Percentiles rank a stretch among this genome's conserved stretches.
phyloP scores from a whole-genome alignment of 23 red algal genomes.

The Agarophyton chilense region DNA sequence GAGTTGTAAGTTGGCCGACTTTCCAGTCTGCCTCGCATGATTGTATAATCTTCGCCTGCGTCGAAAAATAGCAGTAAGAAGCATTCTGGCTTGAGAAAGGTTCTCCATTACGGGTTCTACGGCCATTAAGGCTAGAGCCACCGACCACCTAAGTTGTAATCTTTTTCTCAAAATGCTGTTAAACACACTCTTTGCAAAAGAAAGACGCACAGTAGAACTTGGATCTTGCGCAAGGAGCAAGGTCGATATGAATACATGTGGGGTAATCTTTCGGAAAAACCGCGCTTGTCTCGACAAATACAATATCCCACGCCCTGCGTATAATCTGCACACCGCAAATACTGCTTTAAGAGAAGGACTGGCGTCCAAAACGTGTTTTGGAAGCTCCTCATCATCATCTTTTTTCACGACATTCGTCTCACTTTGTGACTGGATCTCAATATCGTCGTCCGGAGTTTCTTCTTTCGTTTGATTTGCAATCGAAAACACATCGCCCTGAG shows the following conservation, averaged over 20 bases:
- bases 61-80: constrained; percentile 24
- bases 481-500: constrained; percentile 50
- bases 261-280: constrained; percentile 32
- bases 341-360: constrained; percentile 7
- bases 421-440: not conserved
- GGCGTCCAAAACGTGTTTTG: no score
- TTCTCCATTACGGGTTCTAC: constrained; percentile 56
- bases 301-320: constrained; percentile 39
- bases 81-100: not conserved
- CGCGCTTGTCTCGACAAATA: constrained; percentile 40
- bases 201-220: constrained; percentile 42
- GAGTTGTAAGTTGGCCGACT: not conserved
- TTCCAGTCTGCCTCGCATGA: constrained; percentile 11
- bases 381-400: not conserved
- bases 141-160: constrained; percentile 46
- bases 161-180: constrained; percentile 41
- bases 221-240: constrained; percentile 61
- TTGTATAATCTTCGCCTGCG: constrained; percentile 37
- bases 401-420: constrained; percentile 6
- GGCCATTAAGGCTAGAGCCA: constrained; percentile 56
- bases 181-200: constrained; percentile 31
- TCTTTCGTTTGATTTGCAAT: not conserved
- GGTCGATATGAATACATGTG: constrained; percentile 32
- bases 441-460: not conserved
- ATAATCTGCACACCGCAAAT: constrained; percentile 25